Evolutionary conservation across 2,329 filamentous ascomycete genomes (phyloP).

Genomic region (Fusarium sacchari): DNA sequence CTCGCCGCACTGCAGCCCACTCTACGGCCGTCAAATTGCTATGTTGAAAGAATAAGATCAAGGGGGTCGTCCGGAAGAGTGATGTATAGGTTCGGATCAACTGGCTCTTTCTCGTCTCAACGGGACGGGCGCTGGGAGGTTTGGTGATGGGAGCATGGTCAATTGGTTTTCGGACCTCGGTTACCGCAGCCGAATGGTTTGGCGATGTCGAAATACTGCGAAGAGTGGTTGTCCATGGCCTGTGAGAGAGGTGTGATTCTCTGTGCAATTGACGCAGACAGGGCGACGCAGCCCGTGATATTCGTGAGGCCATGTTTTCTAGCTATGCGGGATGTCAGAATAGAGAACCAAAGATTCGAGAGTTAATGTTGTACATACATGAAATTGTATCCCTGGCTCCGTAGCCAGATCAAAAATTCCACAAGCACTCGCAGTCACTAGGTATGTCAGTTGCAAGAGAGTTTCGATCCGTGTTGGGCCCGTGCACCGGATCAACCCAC

Average conservation of each 20-base stretch:
- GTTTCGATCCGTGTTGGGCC: slow-evolving; percentile 2
- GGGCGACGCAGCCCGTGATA: slow-evolving; percentile 32
- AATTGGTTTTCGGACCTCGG: slow-evolving; percentile 51
- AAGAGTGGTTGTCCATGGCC: slow-evolving; percentile 33
- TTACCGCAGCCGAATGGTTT: slow-evolving; percentile 39
- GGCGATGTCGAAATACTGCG: slow-evolving; percentile 44
- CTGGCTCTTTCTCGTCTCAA: slow-evolving; percentile 91
- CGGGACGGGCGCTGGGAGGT: slow-evolving; percentile 86
- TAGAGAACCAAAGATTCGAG: not conserved
- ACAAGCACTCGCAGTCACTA: slow-evolving; percentile 5
- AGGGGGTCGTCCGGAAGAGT: slow-evolving; percentile 82
- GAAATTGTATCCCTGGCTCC: slow-evolving; percentile 11
- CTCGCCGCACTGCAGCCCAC: slow-evolving; percentile 57
- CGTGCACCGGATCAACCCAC: slow-evolving; percentile 42
- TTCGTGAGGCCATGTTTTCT: slow-evolving; percentile 37
- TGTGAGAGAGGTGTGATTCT: slow-evolving; percentile 22
- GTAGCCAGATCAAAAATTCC: slow-evolving; percentile 36
- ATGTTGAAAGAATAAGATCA: slow-evolving; percentile 85
- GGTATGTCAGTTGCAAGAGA: slow-evolving; percentile 17
- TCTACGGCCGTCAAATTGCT: slow-evolving; percentile 77
- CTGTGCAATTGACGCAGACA: slow-evolving; percentile 42
- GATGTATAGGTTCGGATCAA: slow-evolving; percentile 87
- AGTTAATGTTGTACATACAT: slow-evolving; percentile 17
- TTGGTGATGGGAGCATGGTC: slow-evolving; percentile 74
- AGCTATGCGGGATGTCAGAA: not conserved